Base-by-base conservation (phyloP, 768 basidiomycete genomes). In the Pholiota microspora region DNA sequence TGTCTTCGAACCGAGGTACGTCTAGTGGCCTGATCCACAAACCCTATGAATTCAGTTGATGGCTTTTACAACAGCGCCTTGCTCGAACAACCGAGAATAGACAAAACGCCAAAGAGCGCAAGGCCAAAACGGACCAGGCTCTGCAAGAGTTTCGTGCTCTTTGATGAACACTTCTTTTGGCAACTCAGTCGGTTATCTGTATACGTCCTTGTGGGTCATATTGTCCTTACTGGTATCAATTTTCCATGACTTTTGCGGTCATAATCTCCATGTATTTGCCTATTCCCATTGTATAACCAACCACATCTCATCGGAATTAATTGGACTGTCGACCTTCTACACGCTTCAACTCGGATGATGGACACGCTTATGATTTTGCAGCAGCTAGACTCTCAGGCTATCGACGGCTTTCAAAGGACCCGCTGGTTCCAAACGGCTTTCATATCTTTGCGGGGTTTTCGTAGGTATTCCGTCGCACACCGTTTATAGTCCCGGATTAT, bases 1-100 rank as follows among this genome's bases (percentile, higher is more conserved):
- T 92, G 89, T 71, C 73, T 92, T 52, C 80, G 83, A 55, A 73
- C 79, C 64, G 89, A 90, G 80, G 89, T 90, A 66, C 56, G 73
- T 52, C 16, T 35, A 46, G 24, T 51, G 25, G 29, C 21, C 46
- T 38, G 18, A n/a, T 54, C 52, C 38, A 45, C 49, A 49, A 56
- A 46, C 15, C n/a, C 48, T 21, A 36, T 31, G 44, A 25, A 38
- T 59, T 45, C 51, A 32, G 57, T 40, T 61, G 25, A 53, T 18
- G 46, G n/a, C 49, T 57, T 46, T 12, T 52, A 48, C 46, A 45
- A 35, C 60, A 89, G 88, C 80, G 86, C 45, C 58, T 83, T 8
- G 76, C 77, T 28, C 82, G 87, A 46, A 80, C 86, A 2, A 64
- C 76, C 31, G 71, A 69, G 35, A 91, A 91, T 64, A 77, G 87